Base-by-base conservation (phyloP, 1,284 basidiomycete genomes). In the Ganoderma leucocontextum region DNA sequence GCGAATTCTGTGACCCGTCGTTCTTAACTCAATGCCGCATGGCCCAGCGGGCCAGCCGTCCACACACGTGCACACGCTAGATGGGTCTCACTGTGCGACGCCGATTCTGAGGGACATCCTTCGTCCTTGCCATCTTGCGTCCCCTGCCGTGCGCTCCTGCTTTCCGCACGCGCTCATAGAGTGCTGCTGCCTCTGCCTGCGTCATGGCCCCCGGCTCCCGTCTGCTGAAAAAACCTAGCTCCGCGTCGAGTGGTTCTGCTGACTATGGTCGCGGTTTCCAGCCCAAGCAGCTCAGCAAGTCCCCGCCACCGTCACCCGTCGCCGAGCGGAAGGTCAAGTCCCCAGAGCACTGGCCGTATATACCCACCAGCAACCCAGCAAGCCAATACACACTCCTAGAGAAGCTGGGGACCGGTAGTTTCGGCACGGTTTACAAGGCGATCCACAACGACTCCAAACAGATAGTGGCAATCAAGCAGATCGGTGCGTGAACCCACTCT, bases 391-490 rank as follows among this genome's bases (percentile, higher is more conserved):
- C 94, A 53, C 84, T 99, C 25, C 87, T 97, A 68, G 96, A 99
- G 82, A 98, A 97, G 81, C 88, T 99, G 36, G 97, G 97, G 12
- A 97, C 95, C n/a, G 97, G 97, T 47, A 96, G 94, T 78, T 99
- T 99, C 79, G 97, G 97, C 7, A 94, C 91, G 1, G 97, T 99
- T 62, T 99, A 95, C 89, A 98, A 98, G 84, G 96, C 95, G 2
- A 92, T 96, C 75, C 96, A 99, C 82, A 95, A 95, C 78, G 94
- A 95, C 69, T 94, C 95, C 4, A 93, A 94, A 77, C 92, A 97
- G 81, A 92, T 96, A 70, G 98, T 99, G 33, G 97, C 97, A 62
- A 96, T 99, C 80, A 99, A 99, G 82, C 96, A 98, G 81, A 99
- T 99, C 77, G 95, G 95, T 94, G 75, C 73, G 89, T 79, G 57